Conservation (phyloP, 805 yeast genomes). For the Hanseniaspora meyeri region DNA sequence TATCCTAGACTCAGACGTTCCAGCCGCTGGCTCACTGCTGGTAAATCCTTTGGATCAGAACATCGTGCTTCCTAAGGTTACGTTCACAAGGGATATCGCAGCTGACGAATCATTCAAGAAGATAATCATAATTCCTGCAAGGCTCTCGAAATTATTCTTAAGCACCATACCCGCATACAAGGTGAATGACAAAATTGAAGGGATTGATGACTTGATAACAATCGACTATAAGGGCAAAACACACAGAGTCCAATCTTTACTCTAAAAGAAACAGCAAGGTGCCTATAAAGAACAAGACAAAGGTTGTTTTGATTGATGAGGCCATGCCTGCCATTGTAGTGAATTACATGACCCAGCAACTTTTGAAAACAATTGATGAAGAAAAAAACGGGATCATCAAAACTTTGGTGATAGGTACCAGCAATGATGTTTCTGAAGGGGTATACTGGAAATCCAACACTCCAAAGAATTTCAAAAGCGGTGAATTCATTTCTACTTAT, state of each 20-base stretch:
- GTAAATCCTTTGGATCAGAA: not conserved
- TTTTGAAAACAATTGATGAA: not conserved
- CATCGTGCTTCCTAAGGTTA: not conserved
- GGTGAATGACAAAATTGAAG: not conserved
- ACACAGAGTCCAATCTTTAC: not conserved
- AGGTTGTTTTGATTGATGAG: slow-evolving; percentile 6
- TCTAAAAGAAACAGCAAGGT: slow-evolving; percentile 1
- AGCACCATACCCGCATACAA: not conserved
- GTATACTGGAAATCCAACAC: not conserved
- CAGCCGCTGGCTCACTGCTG: not conserved
- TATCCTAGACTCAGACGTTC: not conserved
- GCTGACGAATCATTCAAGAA: slow-evolving; percentile 4
- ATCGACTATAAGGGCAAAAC: not conserved
- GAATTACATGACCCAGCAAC: not conserved
- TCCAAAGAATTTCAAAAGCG: not conserved
- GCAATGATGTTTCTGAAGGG: not conserved
- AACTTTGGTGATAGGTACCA: not conserved
- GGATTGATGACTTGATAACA: not conserved
- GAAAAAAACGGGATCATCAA: not conserved
- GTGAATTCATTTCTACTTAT: slow-evolving; percentile 50
- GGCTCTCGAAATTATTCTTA: not conserved
- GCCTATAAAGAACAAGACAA: slow-evolving; percentile 6
- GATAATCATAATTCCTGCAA: slow-evolving; percentile 1
- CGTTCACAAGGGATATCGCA: not conserved
- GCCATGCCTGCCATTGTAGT: slow-evolving; percentile 10